Evolutionary conservation across 2,329 filamentous ascomycete genomes (phyloP), one percentile per base, ranked within the genome.

Genomic region (Pseudonectria buxi): DNA sequence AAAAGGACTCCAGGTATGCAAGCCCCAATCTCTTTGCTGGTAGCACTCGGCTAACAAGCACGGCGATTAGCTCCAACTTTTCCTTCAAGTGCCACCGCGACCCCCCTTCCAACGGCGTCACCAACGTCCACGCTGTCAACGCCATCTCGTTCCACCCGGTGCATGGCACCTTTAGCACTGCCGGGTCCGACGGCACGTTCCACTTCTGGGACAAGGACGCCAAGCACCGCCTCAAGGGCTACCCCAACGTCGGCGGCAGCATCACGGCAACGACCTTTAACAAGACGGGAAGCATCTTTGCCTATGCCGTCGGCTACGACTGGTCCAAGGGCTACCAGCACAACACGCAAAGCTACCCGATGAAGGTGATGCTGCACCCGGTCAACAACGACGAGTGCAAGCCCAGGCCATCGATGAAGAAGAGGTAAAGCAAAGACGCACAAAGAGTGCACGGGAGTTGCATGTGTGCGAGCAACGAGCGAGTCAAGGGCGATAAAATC

Each of bases 61-160:
- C 9, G 25, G n/a, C 35, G 10, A 10, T 4, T 46, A 83, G 81
- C 53, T 84, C 82, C 55, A 96, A 98, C 69, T 98, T 98, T 71
- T 95, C 87, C 28, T 98, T 98, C 79, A 96, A 96, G 66, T 98
- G 92, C 65, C 92, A 98, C 63, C 88, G 92, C 40, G 86, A 95
- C 53, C 76, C 78, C 5, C 78, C 84, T 2, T 67, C 78, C 38
- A 77, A 76, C 54, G 89, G 87, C 62, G 69, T 83, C 46, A 86
- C 85, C 51, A 92, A 90, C 56, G 92, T 96, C 51, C 92, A 89
- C 69, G 82, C 88, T 2, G 88, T 98, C 57, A 98, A 98, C 67
- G 83, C 88, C 50, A 98, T 98, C 62, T 94, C 86, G 15, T 96
- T 96, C 78, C 92, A 98, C 66, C 92, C 92, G 2, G 74, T 85